Base-by-base conservation (phyloP, 257 asterid genomes). In the Paraleonurus japonicus region DNA sequence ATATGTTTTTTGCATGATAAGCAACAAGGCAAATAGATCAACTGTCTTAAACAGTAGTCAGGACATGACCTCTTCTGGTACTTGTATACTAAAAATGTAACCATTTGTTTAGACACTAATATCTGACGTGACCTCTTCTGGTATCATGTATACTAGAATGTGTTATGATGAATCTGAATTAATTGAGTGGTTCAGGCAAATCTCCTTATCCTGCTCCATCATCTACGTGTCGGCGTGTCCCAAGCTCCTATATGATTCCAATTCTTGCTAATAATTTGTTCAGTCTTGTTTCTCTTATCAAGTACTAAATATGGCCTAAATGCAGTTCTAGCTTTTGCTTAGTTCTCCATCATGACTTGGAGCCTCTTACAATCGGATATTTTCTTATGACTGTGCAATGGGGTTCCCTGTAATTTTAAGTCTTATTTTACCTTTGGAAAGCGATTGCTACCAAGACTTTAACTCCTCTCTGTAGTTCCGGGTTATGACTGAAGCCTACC, bases 301-400 rank as follows among this genome's bases (percentile, higher is more conserved):
- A n/a, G 1, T 20, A 16, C 10, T 20, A n/a, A 50, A 41, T 41
- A 41, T 57, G 37, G 3, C 11, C 43, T 26, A 26, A 20, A 26
- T 26, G 48, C 67, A 41, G 30, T 70, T 58, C 45, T 59, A 26
- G 48, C 66, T 39, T 70, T 58, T 60, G 50, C 15, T 51, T 68
- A 3, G 22, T 50, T 37, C 50, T 1, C 61, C 62, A 47, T 64
- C 50, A 50, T 23, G 15, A 50, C 20, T 24, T 51, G 26, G 19
- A 45, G 58, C 55, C 32, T 50, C 72, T 53, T 33, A 37, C 63
- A 12, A 28, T 27, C 43, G 23, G 53, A 48, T 22, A 19, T 64
- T 28, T 54, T 19, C 39, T 61, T 61, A 15, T 30, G 28, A 24
- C 16, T 75, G 9, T 61, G 27, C 48, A 37, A 26, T 57, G 15